phyloP scores from a whole-genome alignment of 83 land plant species.

The Diphasiastrum complanatum region DNA sequence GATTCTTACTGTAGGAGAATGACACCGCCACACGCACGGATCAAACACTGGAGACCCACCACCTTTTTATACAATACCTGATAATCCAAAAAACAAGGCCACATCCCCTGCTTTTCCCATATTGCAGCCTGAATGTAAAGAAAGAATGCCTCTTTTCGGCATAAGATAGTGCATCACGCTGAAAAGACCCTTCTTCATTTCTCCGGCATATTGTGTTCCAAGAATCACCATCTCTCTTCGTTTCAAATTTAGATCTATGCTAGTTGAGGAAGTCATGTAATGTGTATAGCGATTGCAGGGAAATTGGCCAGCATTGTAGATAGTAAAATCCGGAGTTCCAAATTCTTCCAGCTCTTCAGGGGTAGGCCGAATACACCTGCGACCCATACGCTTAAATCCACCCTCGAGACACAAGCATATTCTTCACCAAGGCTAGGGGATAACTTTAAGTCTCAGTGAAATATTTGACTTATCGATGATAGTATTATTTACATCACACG shows the following conservation, averaged over 20 bases:
- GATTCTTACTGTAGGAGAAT: background rate
- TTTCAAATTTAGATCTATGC: conserved; percentile 31
- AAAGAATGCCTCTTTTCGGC: conserved; percentile 29
- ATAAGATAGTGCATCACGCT: conserved; percentile 31
- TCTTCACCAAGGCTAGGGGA: background rate
- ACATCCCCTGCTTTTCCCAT: conserved; percentile 33
- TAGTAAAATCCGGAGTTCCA: conserved; percentile 31
- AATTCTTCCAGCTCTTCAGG: conserved; percentile 34
- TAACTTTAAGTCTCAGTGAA: background rate
- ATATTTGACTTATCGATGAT: background rate
- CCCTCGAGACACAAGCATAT: conserved; percentile 26
- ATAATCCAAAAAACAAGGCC: conserved; percentile 38
- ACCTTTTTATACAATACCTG: conserved; percentile 26
- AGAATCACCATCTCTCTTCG: conserved; percentile 34
- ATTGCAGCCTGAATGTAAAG: conserved; percentile 31
- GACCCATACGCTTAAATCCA: too few species aligned
- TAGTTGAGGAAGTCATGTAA: conserved; percentile 31
- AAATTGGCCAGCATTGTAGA: conserved; percentile 30
- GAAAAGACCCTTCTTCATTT: conserved; percentile 37
- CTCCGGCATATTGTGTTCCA: conserved; percentile 33
- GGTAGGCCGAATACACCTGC: conserved; percentile 36
- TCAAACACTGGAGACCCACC: conserved; percentile 19
- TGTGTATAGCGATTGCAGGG: conserved; percentile 33
- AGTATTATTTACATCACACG: too few species aligned
- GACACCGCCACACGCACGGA: background rate